Conservation (phyloP, 129 eudicot species). For the Centella asiatica region DNA sequence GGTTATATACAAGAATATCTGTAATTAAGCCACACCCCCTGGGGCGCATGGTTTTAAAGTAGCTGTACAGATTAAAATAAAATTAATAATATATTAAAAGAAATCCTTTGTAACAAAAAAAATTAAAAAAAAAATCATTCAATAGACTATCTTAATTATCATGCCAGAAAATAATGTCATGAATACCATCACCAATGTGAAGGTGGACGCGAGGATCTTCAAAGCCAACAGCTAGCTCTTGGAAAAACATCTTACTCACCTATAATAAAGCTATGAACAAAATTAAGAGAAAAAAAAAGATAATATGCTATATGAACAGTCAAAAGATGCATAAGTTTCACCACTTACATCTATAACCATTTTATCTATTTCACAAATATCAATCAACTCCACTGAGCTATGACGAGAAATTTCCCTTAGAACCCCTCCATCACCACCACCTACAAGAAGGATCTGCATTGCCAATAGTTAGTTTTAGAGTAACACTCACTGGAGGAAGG, state of each 20-base stretch:
- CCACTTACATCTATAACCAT: slow-evolving; percentile 95
- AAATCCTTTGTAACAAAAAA: too few species aligned
- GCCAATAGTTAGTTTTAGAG: neutral
- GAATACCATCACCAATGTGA: slow-evolving; percentile 84
- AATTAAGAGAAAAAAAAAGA: neutral
- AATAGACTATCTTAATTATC: neutral
- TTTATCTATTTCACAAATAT: slow-evolving; percentile 93
- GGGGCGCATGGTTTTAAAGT: neutral
- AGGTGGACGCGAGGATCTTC: slow-evolving; percentile 94
- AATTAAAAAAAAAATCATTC: neutral
- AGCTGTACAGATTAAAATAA: neutral
- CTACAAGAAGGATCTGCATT: slow-evolving; percentile 84
- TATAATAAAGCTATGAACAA: slow-evolving; percentile 20
- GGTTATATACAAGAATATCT: neutral
- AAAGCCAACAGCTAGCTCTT: slow-evolving; percentile 75
- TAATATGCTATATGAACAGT: neutral
- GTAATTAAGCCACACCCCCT: neutral
- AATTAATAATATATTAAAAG: too few species aligned
- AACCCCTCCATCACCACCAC: slow-evolving; percentile 99
- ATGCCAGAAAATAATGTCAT: neutral
- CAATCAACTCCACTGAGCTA: slow-evolving; percentile 71
- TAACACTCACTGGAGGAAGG: neutral
- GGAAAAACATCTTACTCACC: slow-evolving; percentile 88
- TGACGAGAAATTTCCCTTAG: slow-evolving; percentile 89
- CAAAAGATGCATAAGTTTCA: neutral